Base-by-base conservation (phyloP, 495 filamentous ascomycete species). In the Penicillium chermesinum region DNA sequence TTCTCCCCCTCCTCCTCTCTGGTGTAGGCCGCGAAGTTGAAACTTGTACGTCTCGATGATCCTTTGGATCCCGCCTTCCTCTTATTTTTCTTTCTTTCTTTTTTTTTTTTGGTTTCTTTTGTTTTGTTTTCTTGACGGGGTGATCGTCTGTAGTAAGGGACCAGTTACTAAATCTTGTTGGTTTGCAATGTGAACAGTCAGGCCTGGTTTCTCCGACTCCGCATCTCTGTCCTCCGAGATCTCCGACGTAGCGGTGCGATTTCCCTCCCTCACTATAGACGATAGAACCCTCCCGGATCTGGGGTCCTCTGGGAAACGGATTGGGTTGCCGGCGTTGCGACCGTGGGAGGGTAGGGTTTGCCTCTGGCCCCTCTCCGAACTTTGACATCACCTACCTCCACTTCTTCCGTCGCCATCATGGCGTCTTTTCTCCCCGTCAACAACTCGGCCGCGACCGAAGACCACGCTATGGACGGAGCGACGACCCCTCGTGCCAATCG, bases 341-440 rank as follows among this genome's bases (percentile, higher is more conserved):
- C 54, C 60, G 48, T 41, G 44, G 55, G 51, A 30, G n/a, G 49
- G 50, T 54, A 52, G 46, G 53, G 40, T 46, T 49, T 36, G 45
- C 49, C 55, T 53, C 42, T 56, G 51, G 30, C 44, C 38, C 37
- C 44, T 40, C 38, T 20, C 45, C 34, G 38, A 38, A 48, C 36
- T 37, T 59, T 85, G 34, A 72, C 72, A 50, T 76, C 80, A 56
- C 86, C 52, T 52, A 52, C 60, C 57, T 58, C 54, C 54, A 48
- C 53, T 20, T 53, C 54, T 63, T 52, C 57, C 53, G 53, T 61
- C 57, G 44, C 43, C 50, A 53, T 44, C 55, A 73, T 82, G 79
- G 74, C 80, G 38, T 68, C 83, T 44, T 90, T 91, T 63, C 80
- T 82, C 53, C 81, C 88, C 50, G 86, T 91, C 63, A 89, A 91